Conservation (phyloP, 352 stramenopile species). For the Saprolegnia diclina region DNA sequence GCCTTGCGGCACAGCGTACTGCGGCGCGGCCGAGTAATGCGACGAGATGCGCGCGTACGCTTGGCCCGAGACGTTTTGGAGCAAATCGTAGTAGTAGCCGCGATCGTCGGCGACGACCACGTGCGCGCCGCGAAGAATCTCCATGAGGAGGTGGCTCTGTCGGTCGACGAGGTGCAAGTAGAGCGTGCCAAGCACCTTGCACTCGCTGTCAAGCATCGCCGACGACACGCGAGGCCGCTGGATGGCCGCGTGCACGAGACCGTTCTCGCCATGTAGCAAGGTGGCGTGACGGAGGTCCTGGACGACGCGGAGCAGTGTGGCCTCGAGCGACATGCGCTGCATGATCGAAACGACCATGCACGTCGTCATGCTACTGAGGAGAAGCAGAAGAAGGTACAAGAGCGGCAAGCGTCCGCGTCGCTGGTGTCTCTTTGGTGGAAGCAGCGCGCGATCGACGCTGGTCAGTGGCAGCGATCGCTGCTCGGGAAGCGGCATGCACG, state of each 20-base stretch:
- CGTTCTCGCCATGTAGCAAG: background rate
- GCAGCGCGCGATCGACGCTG: background rate
- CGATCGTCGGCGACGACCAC: slow-evolving; percentile 30
- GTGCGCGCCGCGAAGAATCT: slow-evolving; percentile 31
- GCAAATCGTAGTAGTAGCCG: slow-evolving; percentile 29
- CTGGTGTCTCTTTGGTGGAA: too few relatives aligned
- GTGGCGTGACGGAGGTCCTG: slow-evolving; percentile 9
- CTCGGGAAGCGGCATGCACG: background rate
- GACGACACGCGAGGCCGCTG: slow-evolving; percentile 5
- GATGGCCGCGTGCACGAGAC: slow-evolving; percentile 6
- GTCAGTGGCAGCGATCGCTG: background rate
- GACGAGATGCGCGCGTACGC: slow-evolving; percentile 28
- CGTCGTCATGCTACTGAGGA: background rate
- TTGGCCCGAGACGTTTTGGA: slow-evolving; percentile 21
- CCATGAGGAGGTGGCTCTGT: slow-evolving; percentile 18
- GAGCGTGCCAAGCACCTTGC: slow-evolving; percentile 20
- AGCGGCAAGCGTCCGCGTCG: background rate
- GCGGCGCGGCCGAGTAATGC: slow-evolving; percentile 25
- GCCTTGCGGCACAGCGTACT: slow-evolving; percentile 28
- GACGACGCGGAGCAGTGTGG: slow-evolving; percentile 16
- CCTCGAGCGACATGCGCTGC: slow-evolving; percentile 18
- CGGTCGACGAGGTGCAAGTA: slow-evolving; percentile 10
- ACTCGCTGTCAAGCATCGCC: slow-evolving; percentile 17
- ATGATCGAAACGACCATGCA: slow-evolving; percentile 17
- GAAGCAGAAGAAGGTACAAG: background rate